Base-by-base conservation (phyloP, 2,329 filamentous ascomycete species). In the Nakataea oryzae region DNA sequence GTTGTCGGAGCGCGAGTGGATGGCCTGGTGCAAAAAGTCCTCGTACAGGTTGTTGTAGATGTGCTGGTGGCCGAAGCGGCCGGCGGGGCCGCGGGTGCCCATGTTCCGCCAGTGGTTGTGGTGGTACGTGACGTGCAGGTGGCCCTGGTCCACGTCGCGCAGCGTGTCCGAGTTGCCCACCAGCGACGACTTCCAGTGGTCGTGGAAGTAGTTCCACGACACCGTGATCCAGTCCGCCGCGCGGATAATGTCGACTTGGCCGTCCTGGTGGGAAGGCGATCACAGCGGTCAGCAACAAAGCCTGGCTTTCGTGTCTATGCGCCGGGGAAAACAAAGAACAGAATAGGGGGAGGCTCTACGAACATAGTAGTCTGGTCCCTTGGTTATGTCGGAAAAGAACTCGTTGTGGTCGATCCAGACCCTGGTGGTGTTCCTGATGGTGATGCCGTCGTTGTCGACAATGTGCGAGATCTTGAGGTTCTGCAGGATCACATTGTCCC, bases 331-430 rank as follows among this genome's bases (percentile, higher is more conserved):
- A 17, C 34, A 28, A 29, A 41, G 3, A 17, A 29, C 54, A n/a
- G n/a, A n/a, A n/a, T n/a, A n/a, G n/a, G n/a, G n/a, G n/a, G 14
- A 9, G 41, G 41, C 28, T 12, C 8, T 5, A 56, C 66, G 63
- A 54, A 73, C 72, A 57, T 74, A 77, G 54, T 69, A 66, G 55
- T 78, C 76, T 0, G 76, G 74, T 0, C 76, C 76, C 5, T 71
- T 63, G 54, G 68, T 66, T 12, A 78, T 70, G 55, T 78, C 75
- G 1, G 72, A 76, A n/a, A 70, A 66, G 64, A 80, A 78, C 65
- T 80, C 78, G 58, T 77, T 78, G 65, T 80, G 78, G 60, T 80
- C 78, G 28, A 80, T 69, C 78, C 78, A 80, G 0, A 79, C 74
- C 3, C 77, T 69, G 1, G 76, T 79, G 29, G 74, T 72, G 69